A percentile compares a stretch with the other conserved stretches of the same genome.
Conservation (phyloP, 352 stramenopile species). For the Aphanomyces invadans region DNA sequence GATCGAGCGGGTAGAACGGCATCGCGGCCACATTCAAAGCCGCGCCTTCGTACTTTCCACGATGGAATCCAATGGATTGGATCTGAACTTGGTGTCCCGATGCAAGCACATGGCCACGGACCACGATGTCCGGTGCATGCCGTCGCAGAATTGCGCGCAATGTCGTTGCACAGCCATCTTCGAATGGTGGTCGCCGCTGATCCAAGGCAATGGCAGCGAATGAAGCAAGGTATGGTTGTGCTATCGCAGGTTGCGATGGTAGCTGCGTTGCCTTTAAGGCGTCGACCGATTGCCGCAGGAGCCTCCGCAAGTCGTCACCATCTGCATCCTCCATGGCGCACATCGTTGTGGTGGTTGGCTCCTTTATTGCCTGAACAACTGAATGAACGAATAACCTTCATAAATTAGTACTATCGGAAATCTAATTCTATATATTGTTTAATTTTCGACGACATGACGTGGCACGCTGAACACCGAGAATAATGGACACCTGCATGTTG, state of each 20-base stretch:
- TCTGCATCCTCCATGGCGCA: background rate
- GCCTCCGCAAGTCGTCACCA: background rate
- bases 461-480: background rate
- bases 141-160: constrained; percentile 10
- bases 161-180: background rate
- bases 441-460: background rate
- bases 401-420: too few relatives aligned
- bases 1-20: background rate
- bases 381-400: too few relatives aligned
- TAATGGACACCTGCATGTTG: too few relatives aligned
- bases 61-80: background rate
- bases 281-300: background rate
- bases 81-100: background rate
- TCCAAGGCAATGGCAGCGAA: background rate
- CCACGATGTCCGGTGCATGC: background rate
- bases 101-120: background rate
- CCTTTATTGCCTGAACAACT: too few relatives aligned
- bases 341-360: background rate
- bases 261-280: background rate
- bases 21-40: constrained; percentile 1
- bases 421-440: background rate
- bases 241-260: background rate
- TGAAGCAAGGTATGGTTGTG: constrained; percentile 4
- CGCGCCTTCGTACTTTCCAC: background rate
- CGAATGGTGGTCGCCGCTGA: background rate